Evolutionary conservation across 345 rosid genomes (phyloP).

Genomic region (Alliaria petiolata): DNA sequence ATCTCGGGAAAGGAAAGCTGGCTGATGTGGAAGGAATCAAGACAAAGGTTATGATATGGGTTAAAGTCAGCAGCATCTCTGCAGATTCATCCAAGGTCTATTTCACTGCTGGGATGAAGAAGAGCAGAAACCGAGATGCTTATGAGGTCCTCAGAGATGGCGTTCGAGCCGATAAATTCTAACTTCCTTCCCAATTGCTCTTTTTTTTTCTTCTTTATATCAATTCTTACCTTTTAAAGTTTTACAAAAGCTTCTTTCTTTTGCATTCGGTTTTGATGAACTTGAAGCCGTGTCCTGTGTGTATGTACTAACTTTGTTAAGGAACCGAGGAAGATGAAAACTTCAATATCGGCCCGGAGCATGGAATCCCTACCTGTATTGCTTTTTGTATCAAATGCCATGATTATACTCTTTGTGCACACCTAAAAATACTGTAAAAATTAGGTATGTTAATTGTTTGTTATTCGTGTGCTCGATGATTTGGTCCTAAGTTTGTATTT

Average conservation of each 20-base stretch:
- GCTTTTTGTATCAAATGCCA: not conserved
- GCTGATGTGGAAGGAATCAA: conserved; percentile 84
- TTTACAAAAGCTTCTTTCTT: not conserved
- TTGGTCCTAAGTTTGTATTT: not conserved
- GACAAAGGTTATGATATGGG: conserved; percentile 86
- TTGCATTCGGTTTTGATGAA: not conserved
- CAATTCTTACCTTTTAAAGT: not conserved
- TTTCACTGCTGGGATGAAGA: conserved; percentile 77
- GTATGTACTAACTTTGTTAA: not conserved
- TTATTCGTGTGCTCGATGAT: not conserved
- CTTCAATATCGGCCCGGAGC: too few species aligned
- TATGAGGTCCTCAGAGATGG: conserved; percentile 87
- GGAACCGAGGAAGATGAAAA: too few species aligned
- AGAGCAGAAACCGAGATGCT: conserved; percentile 56
- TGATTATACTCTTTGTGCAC: not conserved
- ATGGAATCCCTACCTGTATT: not conserved
- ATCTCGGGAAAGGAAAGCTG: conserved; percentile 76
- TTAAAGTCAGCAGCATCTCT: conserved; percentile 68
- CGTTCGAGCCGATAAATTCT: conserved; percentile 63
- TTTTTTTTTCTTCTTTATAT: too few species aligned
- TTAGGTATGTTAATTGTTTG: too few species aligned
- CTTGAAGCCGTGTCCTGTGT: too few species aligned
- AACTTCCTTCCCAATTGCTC: not conserved
- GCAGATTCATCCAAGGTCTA: conserved; percentile 73
- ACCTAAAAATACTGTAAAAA: not conserved